Conservation (phyloP, 2,329 filamentous ascomycete genomes). For the Aureobasidium pullulans region DNA sequence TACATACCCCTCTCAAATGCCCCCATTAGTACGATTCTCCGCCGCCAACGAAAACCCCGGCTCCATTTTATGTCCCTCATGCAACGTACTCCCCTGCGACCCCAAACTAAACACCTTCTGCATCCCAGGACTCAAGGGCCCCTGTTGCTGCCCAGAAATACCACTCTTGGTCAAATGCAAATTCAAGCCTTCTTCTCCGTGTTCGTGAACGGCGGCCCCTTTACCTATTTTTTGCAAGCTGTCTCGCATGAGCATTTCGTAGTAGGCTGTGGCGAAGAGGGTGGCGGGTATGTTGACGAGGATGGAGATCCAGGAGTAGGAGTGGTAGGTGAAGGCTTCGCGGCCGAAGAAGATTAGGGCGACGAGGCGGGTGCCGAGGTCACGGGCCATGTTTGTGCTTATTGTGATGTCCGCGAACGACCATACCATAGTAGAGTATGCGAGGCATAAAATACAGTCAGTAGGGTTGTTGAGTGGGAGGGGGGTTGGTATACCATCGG, state of each 20-base stretch:
- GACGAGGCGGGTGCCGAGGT: conserved; percentile 53
- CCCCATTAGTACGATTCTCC: background rate
- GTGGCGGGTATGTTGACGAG: conserved; percentile 52
- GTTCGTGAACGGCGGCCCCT: conserved; percentile 44
- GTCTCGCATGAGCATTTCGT: conserved; percentile 49
- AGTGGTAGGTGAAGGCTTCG: conserved; percentile 41
- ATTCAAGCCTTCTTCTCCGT: conserved; percentile 44
- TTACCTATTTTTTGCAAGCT: conserved; percentile 44
- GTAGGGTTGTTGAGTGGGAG: too few species aligned
- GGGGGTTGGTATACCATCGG: too few species aligned
- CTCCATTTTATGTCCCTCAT: background rate
- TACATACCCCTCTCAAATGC: background rate
- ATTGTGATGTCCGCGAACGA: conserved; percentile 50
- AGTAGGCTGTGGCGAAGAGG: conserved; percentile 47
- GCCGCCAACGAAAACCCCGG: background rate
- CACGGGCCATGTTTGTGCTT: conserved; percentile 50
- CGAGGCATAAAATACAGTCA: conserved; percentile 25
- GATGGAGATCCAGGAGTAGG: conserved; percentile 48
- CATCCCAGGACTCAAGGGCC: conserved; percentile 16
- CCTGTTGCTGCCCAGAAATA: conserved; percentile 14
- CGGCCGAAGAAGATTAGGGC: conserved; percentile 51
- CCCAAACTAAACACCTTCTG: conserved; percentile 13
- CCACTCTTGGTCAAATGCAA: conserved; percentile 33
- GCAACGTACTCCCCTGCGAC: background rate
- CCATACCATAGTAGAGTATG: conserved; percentile 47